Base-by-base conservation (phyloP, 345 rosid species). In the Corchorus capsularis region DNA sequence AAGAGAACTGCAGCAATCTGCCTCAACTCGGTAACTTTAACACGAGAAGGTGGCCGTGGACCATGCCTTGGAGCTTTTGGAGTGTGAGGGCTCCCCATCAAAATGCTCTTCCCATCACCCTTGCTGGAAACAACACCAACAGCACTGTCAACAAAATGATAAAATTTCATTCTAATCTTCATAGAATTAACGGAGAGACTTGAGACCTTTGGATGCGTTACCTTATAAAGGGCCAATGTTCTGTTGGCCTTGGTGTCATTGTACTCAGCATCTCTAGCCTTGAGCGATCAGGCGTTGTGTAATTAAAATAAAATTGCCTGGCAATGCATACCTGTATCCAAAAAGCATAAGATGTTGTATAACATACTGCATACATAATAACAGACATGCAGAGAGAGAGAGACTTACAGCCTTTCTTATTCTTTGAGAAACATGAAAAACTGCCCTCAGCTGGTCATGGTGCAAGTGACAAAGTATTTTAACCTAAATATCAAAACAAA, bases 1-100 rank as follows among this genome's bases (percentile, higher is more conserved):
- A 94, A 94, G 57, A 95, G 96, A 77, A 90, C 98, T 50, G 99
- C 97, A 19, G 98, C 81, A 34, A 93, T 88, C 82, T 93, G 98
- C 75, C 91, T 88, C 92, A 93, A 82, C 78, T 93, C 94, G 8
- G 94, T 60, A 55, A 87, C 63, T 82, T 93, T 93, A 70, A 87
- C 67, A 67, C 97, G 90, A 47, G 85, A 82, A 52, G 98, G 94
- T 68, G 97, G 98, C 8, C 98, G 85, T 54, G 96, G 99, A 79
- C 96, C 97, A 75, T 93, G 97, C 80, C 86, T 88, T 67, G 98
- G 99, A 72, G 99, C 98, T 85, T 89, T 91, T 22, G 96, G 98
- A 39, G 99, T 90, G 70, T 86, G 89, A 37, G 97, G 98, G 75
- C 92, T 90, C 13, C 83, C 54, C 71, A 80, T 27, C 53, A 83